These are phyloP conservation scores for Penicillium sp. DNA, from an alignment of 2,329 filamentous ascomycete species.

Conservation along the genomic window DNA sequence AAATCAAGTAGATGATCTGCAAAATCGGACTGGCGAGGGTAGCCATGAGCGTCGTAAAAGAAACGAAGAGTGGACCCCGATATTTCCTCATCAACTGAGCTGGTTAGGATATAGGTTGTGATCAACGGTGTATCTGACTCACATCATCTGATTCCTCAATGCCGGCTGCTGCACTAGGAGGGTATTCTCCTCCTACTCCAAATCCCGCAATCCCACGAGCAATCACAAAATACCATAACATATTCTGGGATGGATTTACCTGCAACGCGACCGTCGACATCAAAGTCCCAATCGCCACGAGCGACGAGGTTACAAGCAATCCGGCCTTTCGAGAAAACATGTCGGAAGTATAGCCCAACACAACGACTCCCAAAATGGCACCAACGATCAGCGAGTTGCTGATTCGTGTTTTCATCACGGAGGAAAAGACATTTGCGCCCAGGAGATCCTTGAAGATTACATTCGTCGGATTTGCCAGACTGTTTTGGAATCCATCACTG, in stretches of 20 bases:
- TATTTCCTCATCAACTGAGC: conserved; percentile 25
- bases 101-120: background rate
- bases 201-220: conserved; percentile 40
- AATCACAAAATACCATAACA: conserved; percentile 41
- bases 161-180: conserved; percentile 38
- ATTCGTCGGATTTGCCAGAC: conserved; percentile 34
- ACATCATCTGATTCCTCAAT: conserved; percentile 38
- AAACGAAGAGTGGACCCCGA: conserved; percentile 37
- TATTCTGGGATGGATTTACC: conserved; percentile 32
- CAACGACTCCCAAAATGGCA: conserved; percentile 30
- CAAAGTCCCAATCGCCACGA: conserved; percentile 30
- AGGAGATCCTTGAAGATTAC: conserved; percentile 33
- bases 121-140: background rate
- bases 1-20: conserved; percentile 38
- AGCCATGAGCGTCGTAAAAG: conserved; percentile 39
- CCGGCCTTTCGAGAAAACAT: conserved; percentile 30
- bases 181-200: conserved; percentile 41
- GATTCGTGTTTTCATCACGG: conserved; percentile 32
- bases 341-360: conserved; percentile 29
- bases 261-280: conserved; percentile 41
- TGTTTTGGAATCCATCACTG: conserved; percentile 34
- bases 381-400: conserved; percentile 33
- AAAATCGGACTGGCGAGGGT: conserved; percentile 35
- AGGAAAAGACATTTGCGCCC: conserved; percentile 21
- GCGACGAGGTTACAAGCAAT: conserved; percentile 29